Base-by-base conservation (phyloP, 345 rosid species). In the Erucastrum elatum region DNA sequence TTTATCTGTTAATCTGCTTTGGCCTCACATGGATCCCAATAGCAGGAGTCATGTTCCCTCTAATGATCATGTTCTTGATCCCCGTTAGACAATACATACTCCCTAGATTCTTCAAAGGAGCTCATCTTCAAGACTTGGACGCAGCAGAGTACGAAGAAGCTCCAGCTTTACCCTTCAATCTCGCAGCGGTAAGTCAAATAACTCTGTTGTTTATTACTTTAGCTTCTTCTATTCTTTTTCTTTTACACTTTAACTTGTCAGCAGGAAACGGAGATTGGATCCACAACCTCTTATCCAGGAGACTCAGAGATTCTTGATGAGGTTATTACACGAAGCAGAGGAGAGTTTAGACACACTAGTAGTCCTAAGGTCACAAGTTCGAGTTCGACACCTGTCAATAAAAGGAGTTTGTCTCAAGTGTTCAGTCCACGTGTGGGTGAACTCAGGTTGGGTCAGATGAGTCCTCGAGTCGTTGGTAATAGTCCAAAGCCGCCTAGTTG, bases 111-210 rank as follows among this genome's bases (percentile, higher is more conserved):
- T 95, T 91, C 87, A 91, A 93, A 85, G 90, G 87, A 37, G 87
- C 86, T 30, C 98, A 93, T 70, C 97, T 91, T 71, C 92, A 90
- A 13, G 98, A 95, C 82, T 81, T 95, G 82, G 99, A 93, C 71
- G 99, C 99, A 11, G 96, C 98, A 1, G 99, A 90, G 73, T 95
- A 84, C 66, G 98, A 95, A 84, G 98, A 95, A 85, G 91, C 96
- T 56, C 94, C 98, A 0, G 98, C 98, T 75, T 82, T 94, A 75
- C 90, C 98, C 55, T 93, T 87, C 84, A 87, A 85, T 81, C 80
- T 90, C 26, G 80, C 77, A 17, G 31, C 74, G 73, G 82, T 75
- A 66, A 15, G 5, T 5, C 35, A n/a, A 71, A 55, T 39, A 56
- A 6, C 9, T 6, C 55, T 25, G 3, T 51, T 49, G 34, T 66